phyloP scores from a whole-genome alignment of 2,329 filamentous ascomycete species.

The Pseudovirgaria hyperparasitica region DNA sequence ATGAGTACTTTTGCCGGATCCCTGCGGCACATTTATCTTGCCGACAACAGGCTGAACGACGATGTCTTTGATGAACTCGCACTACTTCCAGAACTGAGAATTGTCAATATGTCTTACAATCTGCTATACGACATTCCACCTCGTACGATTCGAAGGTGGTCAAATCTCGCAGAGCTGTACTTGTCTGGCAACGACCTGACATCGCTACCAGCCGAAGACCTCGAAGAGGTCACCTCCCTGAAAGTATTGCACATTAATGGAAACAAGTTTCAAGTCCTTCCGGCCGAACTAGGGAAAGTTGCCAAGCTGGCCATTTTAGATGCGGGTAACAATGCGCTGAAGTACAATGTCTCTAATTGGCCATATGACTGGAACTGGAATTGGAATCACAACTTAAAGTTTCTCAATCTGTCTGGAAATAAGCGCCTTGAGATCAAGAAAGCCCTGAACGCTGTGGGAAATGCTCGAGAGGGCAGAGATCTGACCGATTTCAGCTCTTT shows the following conservation, averaged over 20 bases:
- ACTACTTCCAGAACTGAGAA: constrained; percentile 66
- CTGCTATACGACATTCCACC: constrained; percentile 85
- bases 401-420: constrained; percentile 92
- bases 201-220: constrained; percentile 79
- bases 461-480: constrained; percentile 45
- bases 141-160: constrained; percentile 78
- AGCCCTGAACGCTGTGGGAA: constrained; percentile 38
- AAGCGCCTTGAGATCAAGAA: constrained; percentile 85
- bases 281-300: constrained; percentile 88
- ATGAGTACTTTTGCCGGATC: constrained; percentile 81
- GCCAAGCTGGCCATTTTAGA: constrained; percentile 85
- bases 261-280: constrained; percentile 94
- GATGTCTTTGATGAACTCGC: constrained; percentile 90
- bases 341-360: constrained; percentile 98
- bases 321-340: constrained; percentile 86
- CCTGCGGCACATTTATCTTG: constrained; percentile 71
- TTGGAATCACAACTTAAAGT: constrained; percentile 87
- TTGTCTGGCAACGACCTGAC: constrained; percentile 91
- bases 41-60: constrained; percentile 88
- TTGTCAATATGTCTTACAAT: constrained; percentile 92
- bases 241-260: constrained; percentile 91
- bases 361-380: constrained; percentile 99
- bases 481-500: constrained; percentile 86
- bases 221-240: constrained; percentile 78
- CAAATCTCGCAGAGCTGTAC: constrained; percentile 80